phyloP scores from a whole-genome alignment of 1,284 basidiomycete genomes.

The Microbotryomycetes sp. region DNA sequence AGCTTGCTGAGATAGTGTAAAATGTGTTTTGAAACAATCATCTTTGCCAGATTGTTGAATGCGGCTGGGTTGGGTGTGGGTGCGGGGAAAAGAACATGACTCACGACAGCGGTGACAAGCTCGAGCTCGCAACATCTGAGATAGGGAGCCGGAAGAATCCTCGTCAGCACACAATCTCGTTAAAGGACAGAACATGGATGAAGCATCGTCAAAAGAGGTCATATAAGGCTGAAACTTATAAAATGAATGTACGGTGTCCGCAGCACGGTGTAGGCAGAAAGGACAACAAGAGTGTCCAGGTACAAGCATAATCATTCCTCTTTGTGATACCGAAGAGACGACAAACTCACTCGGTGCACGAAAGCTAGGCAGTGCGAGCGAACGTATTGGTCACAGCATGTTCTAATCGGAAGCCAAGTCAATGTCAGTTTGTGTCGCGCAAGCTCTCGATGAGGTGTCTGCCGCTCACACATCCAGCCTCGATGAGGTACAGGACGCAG shows the following conservation, averaged over 20 bases:
- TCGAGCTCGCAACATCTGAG: neutral
- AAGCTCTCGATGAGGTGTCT: neutral
- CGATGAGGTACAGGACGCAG: too few relatives aligned
- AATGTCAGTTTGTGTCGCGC: neutral
- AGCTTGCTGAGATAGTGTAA: slow-evolving; percentile 1
- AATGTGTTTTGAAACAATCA: slow-evolving; percentile 1
- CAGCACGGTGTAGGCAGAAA: neutral
- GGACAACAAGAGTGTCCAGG: neutral
- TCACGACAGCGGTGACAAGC: neutral
- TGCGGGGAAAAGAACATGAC: neutral
- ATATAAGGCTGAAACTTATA: slow-evolving; percentile 12
- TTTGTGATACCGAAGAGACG: slow-evolving; percentile 1
- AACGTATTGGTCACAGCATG: too few relatives aligned
- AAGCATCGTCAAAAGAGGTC: neutral
- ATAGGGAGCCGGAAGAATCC: neutral
- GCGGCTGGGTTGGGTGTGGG: too few relatives aligned
- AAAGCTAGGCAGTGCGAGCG: too few relatives aligned
- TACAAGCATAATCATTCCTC: neutral
- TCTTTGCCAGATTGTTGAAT: neutral
- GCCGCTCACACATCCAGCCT: neutral
- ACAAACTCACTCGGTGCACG: too few relatives aligned
- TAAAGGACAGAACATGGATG: neutral
- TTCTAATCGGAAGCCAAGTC: neutral
- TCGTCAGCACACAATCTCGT: neutral
- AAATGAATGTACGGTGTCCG: neutral